Conservation (phyloP, 208 protist genomes). For the Herpetomonas samuelpessoai region DNA sequence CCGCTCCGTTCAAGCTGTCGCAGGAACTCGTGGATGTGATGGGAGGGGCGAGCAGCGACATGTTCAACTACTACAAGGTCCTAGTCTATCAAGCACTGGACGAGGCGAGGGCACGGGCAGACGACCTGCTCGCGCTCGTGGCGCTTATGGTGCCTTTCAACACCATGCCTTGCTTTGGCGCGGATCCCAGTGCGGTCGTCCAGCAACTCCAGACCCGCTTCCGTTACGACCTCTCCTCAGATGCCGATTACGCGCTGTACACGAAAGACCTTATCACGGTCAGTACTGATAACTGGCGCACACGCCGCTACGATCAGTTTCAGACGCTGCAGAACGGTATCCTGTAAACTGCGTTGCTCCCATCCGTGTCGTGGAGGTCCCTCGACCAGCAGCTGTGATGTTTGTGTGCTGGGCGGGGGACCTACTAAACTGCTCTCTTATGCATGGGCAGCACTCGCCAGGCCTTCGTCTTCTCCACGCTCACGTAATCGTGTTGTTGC, state of each 20-base stretch:
- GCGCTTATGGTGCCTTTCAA: slow-evolving; percentile 84
- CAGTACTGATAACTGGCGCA: slow-evolving; percentile 93
- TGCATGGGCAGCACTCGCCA: too few species aligned
- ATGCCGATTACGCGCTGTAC: slow-evolving; percentile 84
- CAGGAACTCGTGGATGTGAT: slow-evolving; percentile 92
- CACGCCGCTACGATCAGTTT: slow-evolving; percentile 90
- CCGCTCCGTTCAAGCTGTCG: slow-evolving; percentile 92
- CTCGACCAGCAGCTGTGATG: too few species aligned
- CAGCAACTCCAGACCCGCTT: slow-evolving; percentile 80
- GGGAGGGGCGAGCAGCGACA: slow-evolving; percentile 62
- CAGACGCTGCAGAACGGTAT: slow-evolving; percentile 93
- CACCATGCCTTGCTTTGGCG: slow-evolving; percentile 88
- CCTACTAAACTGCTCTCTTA: too few species aligned
- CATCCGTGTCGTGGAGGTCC: too few species aligned
- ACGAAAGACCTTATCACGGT: slow-evolving; percentile 82
- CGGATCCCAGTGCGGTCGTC: slow-evolving; percentile 49
- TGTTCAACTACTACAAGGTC: slow-evolving; percentile 90
- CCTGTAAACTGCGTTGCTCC: too few species aligned
- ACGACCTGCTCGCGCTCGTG: slow-evolving; percentile 81
- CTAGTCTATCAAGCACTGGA: slow-evolving; percentile 85
- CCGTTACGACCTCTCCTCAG: slow-evolving; percentile 71
- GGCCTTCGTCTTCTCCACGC: too few species aligned
- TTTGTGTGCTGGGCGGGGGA: too few species aligned
- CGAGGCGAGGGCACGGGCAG: slow-evolving; percentile 61
- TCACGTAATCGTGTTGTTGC: too few species aligned